Evolutionary conservation across 2,329 filamentous ascomycete genomes (phyloP), one percentile per base, ranked within the genome.

Genomic region (Pyrenochaeta sp.): DNA sequence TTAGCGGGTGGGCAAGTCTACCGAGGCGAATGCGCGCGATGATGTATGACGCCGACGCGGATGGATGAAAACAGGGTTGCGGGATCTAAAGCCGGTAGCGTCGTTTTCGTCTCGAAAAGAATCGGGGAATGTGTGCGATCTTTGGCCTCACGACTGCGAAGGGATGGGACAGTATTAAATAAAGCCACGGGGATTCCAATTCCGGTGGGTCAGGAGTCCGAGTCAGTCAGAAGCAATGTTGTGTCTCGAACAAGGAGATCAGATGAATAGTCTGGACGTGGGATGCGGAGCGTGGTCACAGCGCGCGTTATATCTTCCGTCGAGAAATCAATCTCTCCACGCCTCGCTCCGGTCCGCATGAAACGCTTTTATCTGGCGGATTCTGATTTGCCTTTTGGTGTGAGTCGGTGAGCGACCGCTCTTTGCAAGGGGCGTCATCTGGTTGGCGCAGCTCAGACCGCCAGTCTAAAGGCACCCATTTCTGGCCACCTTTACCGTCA

Each of bases 151-250:
- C 55, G 54, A 57, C 46, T 42, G 43, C 43, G 39, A 60, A 54
- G 58, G 59, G 56, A 48, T 45, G 46, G 49, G 47, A 27, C 47
- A 49, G 30, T 53, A 28, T 54, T 39, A 49, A 59, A 59, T 61
- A 65, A 60, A 61, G 53, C 24, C 58, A 30, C 42, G 43, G 58
- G 42, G 44, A 37, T 28, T 46, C 25, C 40, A 25, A 58, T 53
- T 50, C 40, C 57, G 58, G 51, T 24, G 64, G 61, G 68, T 73
- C 71, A 75, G 73, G 68, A 69, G 72, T 68, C 59, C 59, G 70
- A 69, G 70, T 73, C 73, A 77, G 72, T 70, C 72, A 73, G 70
- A 72, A 73, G 72, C 67, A 70, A 71, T 58, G 61, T 43, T 43
- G 61, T 68, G 73, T 73, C 72, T 72, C 65, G 68, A 71, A 67